Evolutionary conservation across 75 land plant species (phyloP), one percentile per base, ranked within the genome.

Genomic region (Chamaecyparis obtusa): DNA sequence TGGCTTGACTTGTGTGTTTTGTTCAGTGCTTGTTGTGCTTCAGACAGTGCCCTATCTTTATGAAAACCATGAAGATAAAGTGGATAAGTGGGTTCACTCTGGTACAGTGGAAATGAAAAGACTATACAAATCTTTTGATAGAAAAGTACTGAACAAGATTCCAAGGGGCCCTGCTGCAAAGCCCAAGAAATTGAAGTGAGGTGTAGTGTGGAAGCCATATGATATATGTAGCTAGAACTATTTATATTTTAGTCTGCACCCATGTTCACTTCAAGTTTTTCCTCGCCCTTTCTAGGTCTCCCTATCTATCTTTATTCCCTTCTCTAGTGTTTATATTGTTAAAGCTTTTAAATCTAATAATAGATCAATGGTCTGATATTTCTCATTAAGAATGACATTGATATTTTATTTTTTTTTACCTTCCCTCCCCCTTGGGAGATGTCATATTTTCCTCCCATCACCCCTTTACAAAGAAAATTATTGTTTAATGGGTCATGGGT

Each of bases 61-160:
- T 84, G 98, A 97, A 89, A 96, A 93, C 83, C 96, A 97, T 76
- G 96, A 97, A 78, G 96, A 95, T 81, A 84, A 94, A 87, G 86
- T 97, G 17, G 96, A 97, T 60, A 55, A 89, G 6, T 92, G 86
- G 49, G 92, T 90, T 9, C 93, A 92, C 86, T 91, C 85, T 83
- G 98, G 94, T 69, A 85, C 75, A 36, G 85, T 84, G 55, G 89
- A 91, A 88, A 78, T 91, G 43, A 93, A 90, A 87, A 91, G 90
- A 76, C 94, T 93, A 13, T 97, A 93, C 91, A 92, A 87, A 39
- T 93, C 92, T 37, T 83, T 96, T 72, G 94, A 95, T 88, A 92
- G 43, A 0, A 90, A 91, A 82, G 94, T 96, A 33, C 85, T 97
- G 80, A 93, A 92, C 60, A 95, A 93, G 85, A 93, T 97, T 86